Conservation (phyloP, 2,329 filamentous ascomycete genomes). For the Alternaria burnsii region DNA sequence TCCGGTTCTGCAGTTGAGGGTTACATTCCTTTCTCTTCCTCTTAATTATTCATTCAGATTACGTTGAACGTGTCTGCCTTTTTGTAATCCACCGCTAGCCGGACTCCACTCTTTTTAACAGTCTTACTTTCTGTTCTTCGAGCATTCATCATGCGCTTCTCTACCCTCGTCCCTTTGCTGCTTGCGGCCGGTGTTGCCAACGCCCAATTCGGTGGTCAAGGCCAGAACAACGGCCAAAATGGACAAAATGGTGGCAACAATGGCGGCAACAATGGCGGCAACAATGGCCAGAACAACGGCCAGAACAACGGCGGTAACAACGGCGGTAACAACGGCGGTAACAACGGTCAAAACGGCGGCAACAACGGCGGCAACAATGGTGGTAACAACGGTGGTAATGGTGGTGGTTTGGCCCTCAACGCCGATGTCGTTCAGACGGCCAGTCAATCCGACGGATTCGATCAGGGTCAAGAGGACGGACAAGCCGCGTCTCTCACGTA, state of each 20-base stretch:
- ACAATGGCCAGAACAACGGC: conserved; percentile 13
- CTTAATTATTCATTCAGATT: conserved; percentile 48
- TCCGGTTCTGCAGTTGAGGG: conserved; percentile 45
- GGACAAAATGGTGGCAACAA: conserved; percentile 21
- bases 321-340: conserved; percentile 23
- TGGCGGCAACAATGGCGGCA: conserved; percentile 17
- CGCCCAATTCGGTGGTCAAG: conserved; percentile 38
- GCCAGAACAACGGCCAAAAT: conserved; percentile 21
- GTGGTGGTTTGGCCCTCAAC: conserved; percentile 42
- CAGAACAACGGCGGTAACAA: conserved; percentile 26
- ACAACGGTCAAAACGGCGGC: conserved; percentile 14
- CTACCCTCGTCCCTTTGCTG: conserved; percentile 44
- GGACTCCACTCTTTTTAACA: conserved; percentile 48
- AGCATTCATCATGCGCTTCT: conserved; percentile 47
- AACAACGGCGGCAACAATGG: conserved; percentile 7
- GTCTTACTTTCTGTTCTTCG: conserved; percentile 27
- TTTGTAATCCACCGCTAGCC: conserved; percentile 51
- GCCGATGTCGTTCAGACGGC: conserved; percentile 55
- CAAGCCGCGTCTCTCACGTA: conserved; percentile 59
- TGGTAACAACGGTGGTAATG: conserved; percentile 12
- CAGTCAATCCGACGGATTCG: conserved; percentile 53
- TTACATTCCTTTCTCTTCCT: conserved; percentile 53
- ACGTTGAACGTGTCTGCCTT: conserved; percentile 54
- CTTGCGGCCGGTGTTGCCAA: conserved; percentile 47
- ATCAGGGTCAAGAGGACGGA: conserved; percentile 48